Conservation (phyloP, 2,329 filamentous ascomycete species). For the Lasiodiplodia citricola region DNA sequence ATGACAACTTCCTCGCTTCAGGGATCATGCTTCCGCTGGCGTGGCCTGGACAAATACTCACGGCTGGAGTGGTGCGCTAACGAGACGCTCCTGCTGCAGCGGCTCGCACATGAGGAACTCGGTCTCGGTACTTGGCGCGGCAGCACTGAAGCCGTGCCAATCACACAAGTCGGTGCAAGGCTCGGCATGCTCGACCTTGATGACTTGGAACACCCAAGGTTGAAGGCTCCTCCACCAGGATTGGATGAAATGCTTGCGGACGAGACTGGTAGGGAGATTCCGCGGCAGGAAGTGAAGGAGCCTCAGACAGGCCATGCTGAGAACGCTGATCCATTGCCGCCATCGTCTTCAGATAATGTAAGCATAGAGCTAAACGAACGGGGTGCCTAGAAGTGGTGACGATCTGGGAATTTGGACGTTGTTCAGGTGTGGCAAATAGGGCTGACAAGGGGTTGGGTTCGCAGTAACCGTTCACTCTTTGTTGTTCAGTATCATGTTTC, state of each 20-base stretch:
- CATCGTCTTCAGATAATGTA: not conserved
- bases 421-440: too few relatives aligned
- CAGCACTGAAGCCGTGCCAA: not conserved
- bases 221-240: not conserved
- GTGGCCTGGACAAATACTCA: slow-evolving; percentile 25
- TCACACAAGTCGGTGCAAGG: slow-evolving; percentile 7
- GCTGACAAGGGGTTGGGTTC: too few relatives aligned
- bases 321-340: not conserved
- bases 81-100: slow-evolving; percentile 28
- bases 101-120: slow-evolving; percentile 19
- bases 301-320: not conserved
- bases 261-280: not conserved
- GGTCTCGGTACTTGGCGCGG: slow-evolving; percentile 28
- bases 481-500: not conserved
- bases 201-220: slow-evolving; percentile 3
- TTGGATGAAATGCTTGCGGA: not conserved
- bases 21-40: not conserved
- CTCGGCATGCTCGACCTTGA: slow-evolving; percentile 15
- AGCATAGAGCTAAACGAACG: not conserved
- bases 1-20: too few relatives aligned
- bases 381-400: too few relatives aligned
- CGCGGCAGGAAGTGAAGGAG: not conserved
- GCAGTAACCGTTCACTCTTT: not conserved
- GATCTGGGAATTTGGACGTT: too few relatives aligned
- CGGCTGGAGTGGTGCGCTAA: slow-evolving; percentile 28